Conservation (phyloP, 1,284 basidiomycete genomes). For the Pterulicium gracile region DNA sequence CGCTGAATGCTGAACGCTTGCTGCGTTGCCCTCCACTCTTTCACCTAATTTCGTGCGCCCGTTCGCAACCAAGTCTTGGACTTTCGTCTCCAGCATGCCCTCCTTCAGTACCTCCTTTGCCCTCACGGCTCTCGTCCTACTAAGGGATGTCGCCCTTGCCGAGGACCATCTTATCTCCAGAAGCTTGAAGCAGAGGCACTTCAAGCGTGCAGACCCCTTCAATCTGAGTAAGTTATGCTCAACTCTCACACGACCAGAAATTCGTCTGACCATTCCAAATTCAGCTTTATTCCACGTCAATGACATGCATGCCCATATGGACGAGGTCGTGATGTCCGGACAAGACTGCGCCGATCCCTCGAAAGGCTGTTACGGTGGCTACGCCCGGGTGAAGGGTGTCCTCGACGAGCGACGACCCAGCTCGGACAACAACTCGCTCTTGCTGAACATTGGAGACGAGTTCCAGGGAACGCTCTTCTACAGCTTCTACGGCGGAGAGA, state of each 20-base stretch:
- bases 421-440: conserved; percentile 21
- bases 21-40: too few species aligned
- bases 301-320: conserved; percentile 24
- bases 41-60: too few species aligned
- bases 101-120: neutral
- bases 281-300: conserved; percentile 10
- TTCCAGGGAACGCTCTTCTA: conserved; percentile 30
- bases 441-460: conserved; percentile 33
- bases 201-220: neutral
- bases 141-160: neutral
- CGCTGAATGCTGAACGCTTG: too few species aligned
- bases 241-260: neutral
- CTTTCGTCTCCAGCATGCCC: neutral
- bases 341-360: conserved; percentile 21
- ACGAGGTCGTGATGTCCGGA: conserved; percentile 23
- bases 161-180: neutral
- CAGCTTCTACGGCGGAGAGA: conserved; percentile 26
- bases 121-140: neutral
- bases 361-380: conserved; percentile 29
- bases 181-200: neutral
- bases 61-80: too few species aligned
- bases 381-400: conserved; percentile 26
- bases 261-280: neutral
- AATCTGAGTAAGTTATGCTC: neutral
- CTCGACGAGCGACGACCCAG: conserved; percentile 19